These are phyloP conservation scores for Leishmania aethiopica DNA, from an alignment of 208 protist species.

Conservation along the genomic window DNA sequence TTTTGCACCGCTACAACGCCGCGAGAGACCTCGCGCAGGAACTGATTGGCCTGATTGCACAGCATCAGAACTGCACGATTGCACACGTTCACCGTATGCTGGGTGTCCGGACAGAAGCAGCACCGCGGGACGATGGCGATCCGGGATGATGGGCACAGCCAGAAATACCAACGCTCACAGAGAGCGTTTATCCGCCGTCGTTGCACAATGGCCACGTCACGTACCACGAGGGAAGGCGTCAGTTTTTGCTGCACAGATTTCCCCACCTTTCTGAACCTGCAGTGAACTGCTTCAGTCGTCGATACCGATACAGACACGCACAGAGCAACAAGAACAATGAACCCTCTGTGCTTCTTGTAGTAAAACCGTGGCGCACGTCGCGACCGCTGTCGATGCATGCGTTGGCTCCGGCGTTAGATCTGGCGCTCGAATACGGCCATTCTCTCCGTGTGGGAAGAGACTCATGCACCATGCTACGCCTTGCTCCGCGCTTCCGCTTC, in stretches of 20 bases:
- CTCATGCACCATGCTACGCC: background rate
- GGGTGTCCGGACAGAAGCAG: conserved; percentile 7
- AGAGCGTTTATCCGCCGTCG: background rate
- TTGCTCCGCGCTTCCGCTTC: background rate
- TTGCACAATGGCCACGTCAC: background rate
- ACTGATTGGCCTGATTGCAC: conserved; percentile 35
- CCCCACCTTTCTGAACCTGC: background rate
- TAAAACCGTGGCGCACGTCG: background rate
- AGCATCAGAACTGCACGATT: conserved; percentile 26
- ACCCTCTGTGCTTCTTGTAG: background rate
- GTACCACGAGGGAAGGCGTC: background rate
- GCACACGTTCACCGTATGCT: conserved; percentile 35
- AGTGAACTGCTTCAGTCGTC: background rate
- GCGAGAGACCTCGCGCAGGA: conserved; percentile 38
- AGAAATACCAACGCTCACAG: background rate
- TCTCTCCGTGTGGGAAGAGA: background rate
- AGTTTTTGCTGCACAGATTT: background rate
- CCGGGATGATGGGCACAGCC: background rate
- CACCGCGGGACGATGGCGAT: background rate
- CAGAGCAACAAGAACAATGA: background rate
- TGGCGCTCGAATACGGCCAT: background rate
- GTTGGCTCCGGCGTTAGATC: background rate
- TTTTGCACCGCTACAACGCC: conserved; percentile 49
- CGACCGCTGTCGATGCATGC: background rate
- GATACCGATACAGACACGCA: background rate